Conservation (phyloP, 2,329 filamentous ascomycete genomes). For the Ascosphaera aggregata region DNA sequence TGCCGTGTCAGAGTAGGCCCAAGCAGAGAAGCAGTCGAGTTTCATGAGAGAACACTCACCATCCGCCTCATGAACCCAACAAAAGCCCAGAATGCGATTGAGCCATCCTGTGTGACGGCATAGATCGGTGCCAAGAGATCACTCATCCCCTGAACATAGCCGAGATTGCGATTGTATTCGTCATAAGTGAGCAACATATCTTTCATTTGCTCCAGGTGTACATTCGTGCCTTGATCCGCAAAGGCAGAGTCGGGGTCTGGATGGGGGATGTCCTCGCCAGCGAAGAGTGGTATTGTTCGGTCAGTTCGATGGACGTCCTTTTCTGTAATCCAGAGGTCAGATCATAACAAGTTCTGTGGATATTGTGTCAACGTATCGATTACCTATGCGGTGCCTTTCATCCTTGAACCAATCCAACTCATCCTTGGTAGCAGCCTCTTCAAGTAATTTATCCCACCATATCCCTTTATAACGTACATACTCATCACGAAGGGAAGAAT, state of each 20-base stretch:
- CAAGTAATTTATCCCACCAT: slow-evolving; percentile 89
- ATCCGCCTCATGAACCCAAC: slow-evolving; percentile 92
- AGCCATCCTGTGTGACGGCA: slow-evolving; percentile 91
- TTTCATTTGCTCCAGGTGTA: slow-evolving; percentile 96
- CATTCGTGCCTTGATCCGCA: slow-evolving; percentile 78
- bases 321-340: slow-evolving; percentile 42
- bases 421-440: slow-evolving; percentile 55
- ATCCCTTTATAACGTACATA: slow-evolving; percentile 83
- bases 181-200: slow-evolving; percentile 98
- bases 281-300: slow-evolving; percentile 81
- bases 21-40: neutral
- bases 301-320: slow-evolving; percentile 98
- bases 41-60: slow-evolving; percentile 19
- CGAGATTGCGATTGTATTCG: slow-evolving; percentile 85
- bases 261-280: slow-evolving; percentile 87
- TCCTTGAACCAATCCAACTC: slow-evolving; percentile 93
- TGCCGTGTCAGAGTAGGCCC: neutral
- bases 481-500: slow-evolving; percentile 72
- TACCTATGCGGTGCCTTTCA: slow-evolving; percentile 81
- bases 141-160: slow-evolving; percentile 98
- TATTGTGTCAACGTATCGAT: slow-evolving; percentile 13
- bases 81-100: slow-evolving; percentile 91
- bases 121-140: slow-evolving; percentile 91
- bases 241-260: slow-evolving; percentile 93
- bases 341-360: slow-evolving; percentile 9